phyloP scores from a whole-genome alignment of 495 filamentous ascomycete species.

The Aspergillus mulundensis region DNA sequence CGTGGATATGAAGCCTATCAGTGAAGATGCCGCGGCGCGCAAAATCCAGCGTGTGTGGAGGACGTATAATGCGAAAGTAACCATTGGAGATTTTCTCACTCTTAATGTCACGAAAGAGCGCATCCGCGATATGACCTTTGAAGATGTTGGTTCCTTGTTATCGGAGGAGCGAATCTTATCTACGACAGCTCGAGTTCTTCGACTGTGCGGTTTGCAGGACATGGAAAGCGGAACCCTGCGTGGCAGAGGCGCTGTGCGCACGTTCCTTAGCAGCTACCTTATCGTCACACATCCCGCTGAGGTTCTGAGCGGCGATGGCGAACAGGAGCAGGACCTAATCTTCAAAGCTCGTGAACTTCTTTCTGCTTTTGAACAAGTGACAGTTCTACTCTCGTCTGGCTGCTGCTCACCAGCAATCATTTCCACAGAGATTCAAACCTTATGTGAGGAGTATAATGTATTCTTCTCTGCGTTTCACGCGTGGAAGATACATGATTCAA shows the following conservation, averaged over 20 bases:
- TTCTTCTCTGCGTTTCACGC: slow-evolving; percentile 91
- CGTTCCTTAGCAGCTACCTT: slow-evolving; percentile 87
- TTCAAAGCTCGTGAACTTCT: slow-evolving; percentile 83
- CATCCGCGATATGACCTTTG: slow-evolving; percentile 73
- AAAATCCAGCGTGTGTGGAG: slow-evolving; percentile 80
- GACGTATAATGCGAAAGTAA: slow-evolving; percentile 51
- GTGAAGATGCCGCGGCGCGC: slow-evolving; percentile 61
- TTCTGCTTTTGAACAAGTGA: slow-evolving; percentile 74
- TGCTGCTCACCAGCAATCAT: slow-evolving; percentile 36
- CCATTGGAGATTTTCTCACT: slow-evolving; percentile 61
- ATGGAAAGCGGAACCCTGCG: slow-evolving; percentile 63
- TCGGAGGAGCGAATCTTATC: slow-evolving; percentile 67
- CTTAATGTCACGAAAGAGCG: slow-evolving; percentile 71
- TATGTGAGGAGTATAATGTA: slow-evolving; percentile 63
- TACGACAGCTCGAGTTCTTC: slow-evolving; percentile 67
- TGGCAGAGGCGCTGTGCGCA: slow-evolving; percentile 76
- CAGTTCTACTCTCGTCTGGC: slow-evolving; percentile 55
- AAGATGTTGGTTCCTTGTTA: slow-evolving; percentile 74
- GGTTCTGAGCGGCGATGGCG: slow-evolving; percentile 79
- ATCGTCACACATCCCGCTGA: slow-evolving; percentile 91
- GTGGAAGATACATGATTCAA: slow-evolving; percentile 92
- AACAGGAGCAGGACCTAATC: slow-evolving; percentile 86
- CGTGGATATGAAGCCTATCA: slow-evolving; percentile 42
- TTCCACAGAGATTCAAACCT: slow-evolving; percentile 41
- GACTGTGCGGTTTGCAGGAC: slow-evolving; percentile 72